Percentiles rank a stretch among this genome's conserved stretches.
phyloP scores from a whole-genome alignment of 1,284 basidiomycete genomes.

The Trichosporon sp. region DNA sequence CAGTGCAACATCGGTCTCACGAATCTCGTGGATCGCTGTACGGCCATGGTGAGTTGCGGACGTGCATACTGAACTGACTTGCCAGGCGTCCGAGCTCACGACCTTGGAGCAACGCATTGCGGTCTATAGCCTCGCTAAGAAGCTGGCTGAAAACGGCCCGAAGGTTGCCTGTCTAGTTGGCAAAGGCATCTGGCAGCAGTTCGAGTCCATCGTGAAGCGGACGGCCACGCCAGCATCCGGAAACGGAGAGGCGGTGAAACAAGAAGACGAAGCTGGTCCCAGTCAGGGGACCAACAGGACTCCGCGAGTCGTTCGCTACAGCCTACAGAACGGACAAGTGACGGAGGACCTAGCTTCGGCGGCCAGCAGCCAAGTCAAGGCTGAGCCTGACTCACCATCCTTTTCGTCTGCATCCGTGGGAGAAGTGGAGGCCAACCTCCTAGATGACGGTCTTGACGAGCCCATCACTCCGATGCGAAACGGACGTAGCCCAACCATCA shows the following conservation, averaged over 20 bases:
- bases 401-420: background rate
- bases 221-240: background rate
- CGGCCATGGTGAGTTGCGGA: conserved; percentile 59
- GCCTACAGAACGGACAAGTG: background rate
- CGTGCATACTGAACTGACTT: background rate
- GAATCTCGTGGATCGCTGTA: conserved; percentile 65
- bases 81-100: conserved; percentile 62
- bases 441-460: conserved; percentile 8
- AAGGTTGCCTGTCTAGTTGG: conserved; percentile 72
- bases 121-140: conserved; percentile 63
- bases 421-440: background rate
- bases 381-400: conserved; percentile 12
- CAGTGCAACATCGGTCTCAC: conserved; percentile 64
- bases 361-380: conserved; percentile 11
- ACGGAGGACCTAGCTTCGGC: background rate
- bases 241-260: background rate
- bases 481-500: background rate
- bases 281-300: conserved; percentile 8
- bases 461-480: conserved; percentile 3
- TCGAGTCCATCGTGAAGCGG: conserved; percentile 55
- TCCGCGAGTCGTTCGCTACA: background rate
- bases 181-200: conserved; percentile 66
- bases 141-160: conserved; percentile 64
- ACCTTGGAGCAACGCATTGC: conserved; percentile 61
- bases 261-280: conserved; percentile 15